These are phyloP conservation scores for Xylariaceae sp. DNA, from an alignment of 2,329 filamentous ascomycete genomes.

Conservation along the genomic window DNA sequence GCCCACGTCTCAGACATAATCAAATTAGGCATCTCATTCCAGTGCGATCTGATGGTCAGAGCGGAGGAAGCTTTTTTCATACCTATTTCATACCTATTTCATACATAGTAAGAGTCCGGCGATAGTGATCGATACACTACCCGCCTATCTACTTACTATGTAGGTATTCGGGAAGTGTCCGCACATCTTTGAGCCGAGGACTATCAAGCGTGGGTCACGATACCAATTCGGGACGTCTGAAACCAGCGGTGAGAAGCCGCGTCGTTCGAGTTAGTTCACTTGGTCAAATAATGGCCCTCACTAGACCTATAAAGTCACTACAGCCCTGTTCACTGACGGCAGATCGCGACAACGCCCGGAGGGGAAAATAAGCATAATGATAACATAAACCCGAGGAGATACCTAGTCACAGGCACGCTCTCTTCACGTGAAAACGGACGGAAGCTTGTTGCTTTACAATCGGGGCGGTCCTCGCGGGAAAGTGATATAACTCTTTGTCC, in stretches of 20 bases:
- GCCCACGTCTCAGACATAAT: conserved; percentile 23
- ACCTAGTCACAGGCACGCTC: background rate
- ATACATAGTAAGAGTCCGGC: background rate
- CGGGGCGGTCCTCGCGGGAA: conserved; percentile 16
- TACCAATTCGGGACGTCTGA: conserved; percentile 16
- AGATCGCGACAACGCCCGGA: conserved; percentile 1
- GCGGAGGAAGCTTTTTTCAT: background rate
- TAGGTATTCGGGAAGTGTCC: conserved; percentile 14
- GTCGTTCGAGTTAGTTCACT: conserved; percentile 17
- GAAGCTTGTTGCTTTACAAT: conserved; percentile 15
- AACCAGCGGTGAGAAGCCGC: conserved; percentile 27
- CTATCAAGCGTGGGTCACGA: conserved; percentile 21
- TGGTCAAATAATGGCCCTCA: conserved; percentile 13
- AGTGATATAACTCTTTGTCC: conserved; percentile 15
- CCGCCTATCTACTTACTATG: too few species aligned
- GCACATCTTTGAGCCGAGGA: conserved; percentile 17
- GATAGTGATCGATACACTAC: conserved; percentile 1
- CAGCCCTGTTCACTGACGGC: conserved; percentile 18
- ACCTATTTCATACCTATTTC: background rate
- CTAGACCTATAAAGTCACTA: conserved; percentile 19
- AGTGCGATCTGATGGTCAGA: conserved; percentile 25
- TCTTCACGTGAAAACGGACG: conserved; percentile 13
- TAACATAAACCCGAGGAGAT: background rate
- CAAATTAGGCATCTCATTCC: conserved; percentile 24
- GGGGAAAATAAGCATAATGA: background rate